Percentiles rank a stretch among this genome's conserved stretches.
Evolutionary conservation across 2,329 filamentous ascomycete species (phyloP).

Genomic region (Curvularia sp.): DNA sequence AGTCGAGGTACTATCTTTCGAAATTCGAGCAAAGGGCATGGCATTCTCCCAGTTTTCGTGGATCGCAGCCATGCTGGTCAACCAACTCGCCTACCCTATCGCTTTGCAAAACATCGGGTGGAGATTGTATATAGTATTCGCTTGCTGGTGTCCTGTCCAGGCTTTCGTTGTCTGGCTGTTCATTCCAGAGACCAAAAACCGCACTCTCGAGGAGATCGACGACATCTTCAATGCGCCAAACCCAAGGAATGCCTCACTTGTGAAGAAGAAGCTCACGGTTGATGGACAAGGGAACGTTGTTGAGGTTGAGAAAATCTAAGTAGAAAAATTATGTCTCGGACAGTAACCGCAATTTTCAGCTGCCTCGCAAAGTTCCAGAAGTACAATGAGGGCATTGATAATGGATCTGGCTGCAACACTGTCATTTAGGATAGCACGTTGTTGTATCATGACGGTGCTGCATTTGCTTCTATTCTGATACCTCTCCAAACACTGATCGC

Average conservation of each 20-base stretch:
- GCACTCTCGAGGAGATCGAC: conserved; percentile 39
- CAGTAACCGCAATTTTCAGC: background rate
- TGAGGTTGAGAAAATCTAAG: conserved; percentile 36
- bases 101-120: conserved; percentile 33
- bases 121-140: conserved; percentile 38
- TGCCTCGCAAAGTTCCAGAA: background rate
- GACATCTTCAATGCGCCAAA: conserved; percentile 33
- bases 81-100: conserved; percentile 43
- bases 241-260: conserved; percentile 33
- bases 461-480: background rate
- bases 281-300: conserved; percentile 30
- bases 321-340: too few species aligned
- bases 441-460: background rate
- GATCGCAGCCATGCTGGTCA: conserved; percentile 34
- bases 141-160: conserved; percentile 31
- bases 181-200: conserved; percentile 39
- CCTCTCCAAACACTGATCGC: background rate
- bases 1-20: conserved; percentile 47
- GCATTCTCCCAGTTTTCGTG: conserved; percentile 33
- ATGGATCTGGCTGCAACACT: background rate
- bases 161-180: conserved; percentile 30
- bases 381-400: background rate
- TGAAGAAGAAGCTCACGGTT: conserved; percentile 36
- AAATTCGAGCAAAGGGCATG: conserved; percentile 47
- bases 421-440: background rate